Percentiles rank a stretch among this genome's conserved stretches.
These are phyloP conservation scores for Leishmania aethiopica DNA, from an alignment of 208 protist genomes.

Conservation along the genomic window DNA sequence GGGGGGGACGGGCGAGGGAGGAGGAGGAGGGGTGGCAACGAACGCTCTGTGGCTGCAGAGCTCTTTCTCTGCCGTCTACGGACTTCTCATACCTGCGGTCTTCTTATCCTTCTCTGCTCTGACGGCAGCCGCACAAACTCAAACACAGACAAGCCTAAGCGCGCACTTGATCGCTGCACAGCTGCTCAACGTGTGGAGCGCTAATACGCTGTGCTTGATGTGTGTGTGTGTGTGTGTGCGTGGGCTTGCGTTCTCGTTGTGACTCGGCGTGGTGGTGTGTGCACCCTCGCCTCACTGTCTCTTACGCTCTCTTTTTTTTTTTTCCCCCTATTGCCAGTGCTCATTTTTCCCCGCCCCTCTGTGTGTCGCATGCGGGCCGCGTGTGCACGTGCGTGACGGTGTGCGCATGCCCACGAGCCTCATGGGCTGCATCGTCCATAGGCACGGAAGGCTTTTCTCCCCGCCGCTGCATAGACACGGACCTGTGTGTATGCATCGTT, in stretches of 20 bases:
- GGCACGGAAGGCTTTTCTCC: neutral
- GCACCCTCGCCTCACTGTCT: too few species aligned
- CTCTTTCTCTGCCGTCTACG: neutral
- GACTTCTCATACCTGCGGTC: neutral
- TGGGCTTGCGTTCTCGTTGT: neutral
- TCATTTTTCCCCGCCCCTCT: too few species aligned
- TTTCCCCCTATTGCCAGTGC: too few species aligned
- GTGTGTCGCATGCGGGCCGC: neutral
- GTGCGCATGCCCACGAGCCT: neutral
- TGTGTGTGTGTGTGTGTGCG: neutral
- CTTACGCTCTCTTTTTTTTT: too few species aligned
- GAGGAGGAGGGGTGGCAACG: too few species aligned
- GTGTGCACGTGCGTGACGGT: neutral
- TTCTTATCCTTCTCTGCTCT: neutral
- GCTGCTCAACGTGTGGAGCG: neutral
- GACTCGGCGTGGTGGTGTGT: neutral
- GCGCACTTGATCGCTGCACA: neutral
- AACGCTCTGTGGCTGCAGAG: conserved; percentile 11
- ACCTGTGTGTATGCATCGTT: neutral
- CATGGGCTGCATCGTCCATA: neutral
- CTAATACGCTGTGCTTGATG: neutral
- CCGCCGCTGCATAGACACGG: neutral
- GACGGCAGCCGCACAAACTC: neutral
- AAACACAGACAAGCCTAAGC: neutral
- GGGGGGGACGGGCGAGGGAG: too few species aligned